phyloP scores from a whole-genome alignment of 306 rosid species.

The Inga oerstediana region DNA sequence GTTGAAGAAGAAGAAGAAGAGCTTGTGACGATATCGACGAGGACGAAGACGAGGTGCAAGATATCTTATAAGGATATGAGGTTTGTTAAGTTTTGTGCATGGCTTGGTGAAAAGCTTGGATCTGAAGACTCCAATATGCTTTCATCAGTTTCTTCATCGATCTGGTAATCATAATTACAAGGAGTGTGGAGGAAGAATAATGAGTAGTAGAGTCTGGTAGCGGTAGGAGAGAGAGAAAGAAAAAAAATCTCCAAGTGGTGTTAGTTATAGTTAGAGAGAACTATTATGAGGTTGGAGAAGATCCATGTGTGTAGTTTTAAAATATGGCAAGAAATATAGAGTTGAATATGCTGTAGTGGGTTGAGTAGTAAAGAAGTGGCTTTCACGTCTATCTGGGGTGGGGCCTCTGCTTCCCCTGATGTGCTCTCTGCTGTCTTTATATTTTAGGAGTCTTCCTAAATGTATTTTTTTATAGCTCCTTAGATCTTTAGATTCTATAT shows the following conservation, averaged over 20 bases:
- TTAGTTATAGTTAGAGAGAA: not conserved
- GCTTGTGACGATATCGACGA: not conserved
- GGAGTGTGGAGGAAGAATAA: constrained; percentile 59
- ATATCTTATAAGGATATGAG: constrained; percentile 47
- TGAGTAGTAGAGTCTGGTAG: constrained; percentile 27
- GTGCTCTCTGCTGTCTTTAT: too few relatives aligned
- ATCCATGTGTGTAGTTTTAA: not conserved
- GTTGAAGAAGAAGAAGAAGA: not conserved
- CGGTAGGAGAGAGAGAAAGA: not conserved
- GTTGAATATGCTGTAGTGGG: not conserved
- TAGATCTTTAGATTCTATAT: too few relatives aligned
- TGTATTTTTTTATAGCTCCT: too few relatives aligned
- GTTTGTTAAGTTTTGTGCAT: constrained; percentile 61
- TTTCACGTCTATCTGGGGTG: not conserved
- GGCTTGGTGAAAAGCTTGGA: constrained; percentile 73
- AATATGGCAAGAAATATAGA: too few relatives aligned
- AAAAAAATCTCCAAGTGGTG: not conserved
- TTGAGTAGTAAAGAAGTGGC: not conserved
- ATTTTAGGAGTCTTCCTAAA: too few relatives aligned
- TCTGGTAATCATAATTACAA: constrained; percentile 25
- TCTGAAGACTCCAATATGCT: constrained; percentile 59
- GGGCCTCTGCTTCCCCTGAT: too few relatives aligned
- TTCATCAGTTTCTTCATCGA: constrained; percentile 64
- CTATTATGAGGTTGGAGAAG: not conserved
- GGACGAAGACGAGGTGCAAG: not conserved